A percentile compares a stretch with the other conserved stretches of the same genome.
Evolutionary conservation across 2,329 filamentous ascomycete species (phyloP).

Genomic region (Apiospora saccharicola): DNA sequence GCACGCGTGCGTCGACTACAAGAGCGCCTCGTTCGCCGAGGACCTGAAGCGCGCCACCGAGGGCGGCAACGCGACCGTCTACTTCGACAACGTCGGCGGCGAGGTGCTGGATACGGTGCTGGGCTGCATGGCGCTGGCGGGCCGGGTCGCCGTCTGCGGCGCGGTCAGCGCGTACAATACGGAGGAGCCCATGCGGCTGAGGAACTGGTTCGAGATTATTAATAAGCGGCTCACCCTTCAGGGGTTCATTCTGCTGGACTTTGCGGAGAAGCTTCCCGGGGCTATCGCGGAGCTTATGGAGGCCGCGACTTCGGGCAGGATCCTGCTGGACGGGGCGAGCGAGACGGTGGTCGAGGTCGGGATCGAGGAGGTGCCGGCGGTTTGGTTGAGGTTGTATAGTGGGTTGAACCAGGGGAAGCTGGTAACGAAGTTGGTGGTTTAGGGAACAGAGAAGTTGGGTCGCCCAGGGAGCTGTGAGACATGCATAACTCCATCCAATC

Average conservation of each 20-base stretch:
- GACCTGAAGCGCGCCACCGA: slow-evolving; percentile 54
- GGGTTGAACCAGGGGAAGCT: slow-evolving; percentile 40
- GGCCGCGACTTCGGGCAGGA: slow-evolving; percentile 36
- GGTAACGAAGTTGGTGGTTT: slow-evolving; percentile 35
- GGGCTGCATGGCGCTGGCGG: slow-evolving; percentile 38
- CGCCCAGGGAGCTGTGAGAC: background rate
- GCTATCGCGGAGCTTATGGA: slow-evolving; percentile 37
- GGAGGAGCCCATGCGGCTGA: slow-evolving; percentile 39
- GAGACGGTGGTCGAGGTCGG: slow-evolving; percentile 39
- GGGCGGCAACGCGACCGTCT: slow-evolving; percentile 67
- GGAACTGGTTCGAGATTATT: slow-evolving; percentile 54
- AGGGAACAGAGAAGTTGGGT: background rate
- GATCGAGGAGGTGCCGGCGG: slow-evolving; percentile 40
- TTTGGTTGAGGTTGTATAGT: slow-evolving; percentile 39
- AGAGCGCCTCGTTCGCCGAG: slow-evolving; percentile 68
- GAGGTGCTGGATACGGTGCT: slow-evolving; percentile 54
- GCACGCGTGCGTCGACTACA: slow-evolving; percentile 82
- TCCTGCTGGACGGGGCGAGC: slow-evolving; percentile 32
- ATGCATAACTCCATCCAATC: background rate
- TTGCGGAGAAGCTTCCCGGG: slow-evolving; percentile 37
- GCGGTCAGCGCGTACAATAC: slow-evolving; percentile 51
- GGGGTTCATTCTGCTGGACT: slow-evolving; percentile 54
- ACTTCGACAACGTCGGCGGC: slow-evolving; percentile 63
- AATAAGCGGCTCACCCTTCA: slow-evolving; percentile 49
- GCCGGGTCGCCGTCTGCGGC: slow-evolving; percentile 37